Base-by-base conservation (phyloP, 768 basidiomycete genomes). In the Pisolithus microcarpus region DNA sequence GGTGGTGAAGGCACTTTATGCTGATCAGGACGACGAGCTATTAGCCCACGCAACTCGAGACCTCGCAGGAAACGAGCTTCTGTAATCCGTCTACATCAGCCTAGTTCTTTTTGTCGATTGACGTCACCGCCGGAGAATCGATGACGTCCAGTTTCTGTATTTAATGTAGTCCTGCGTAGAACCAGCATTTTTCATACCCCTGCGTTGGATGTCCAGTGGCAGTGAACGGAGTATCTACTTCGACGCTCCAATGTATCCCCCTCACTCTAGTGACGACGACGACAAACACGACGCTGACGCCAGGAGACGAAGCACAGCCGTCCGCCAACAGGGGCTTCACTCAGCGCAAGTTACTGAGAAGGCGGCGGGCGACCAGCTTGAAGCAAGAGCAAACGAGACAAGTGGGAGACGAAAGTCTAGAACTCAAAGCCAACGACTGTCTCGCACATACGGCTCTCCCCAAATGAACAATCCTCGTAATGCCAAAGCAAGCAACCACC, bases 201-300 rank as follows among this genome's bases (percentile, higher is more conserved):
- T 34, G 36, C 15, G 30, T 38, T 46, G 5, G 31, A 64, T 59
- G 60, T 56, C 55, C 53, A 11, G 15, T 19, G 45, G 44, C 30
- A 75, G 73, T 59, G 66, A 64, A 44, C 61, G 61, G 26, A 69
- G 66, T 44, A 40, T 57, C 11, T 78, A 77, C 60, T 76, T 75
- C 56, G 77, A 78, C 74, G 75, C 72, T 9, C 69, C 66, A 23
- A 68, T 65, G 63, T 68, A 67, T n/a, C 55, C 46, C 34, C 10
- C 31, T 52, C 38, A 15, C 26, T 4, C 38, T 28, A 37, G 24
- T n/a, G 44, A 13, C 18, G 28, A 28, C 6, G 45, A 48, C 28
- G 43, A 49, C 38, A 28, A 23, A 16, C 2, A 23, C 1, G 34
- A 38, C 9, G 38, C 45, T 13, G 39, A 8, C 39, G 36, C 7